Base-by-base conservation (phyloP, 306 rosid genomes). In the Castanospermum australe region DNA sequence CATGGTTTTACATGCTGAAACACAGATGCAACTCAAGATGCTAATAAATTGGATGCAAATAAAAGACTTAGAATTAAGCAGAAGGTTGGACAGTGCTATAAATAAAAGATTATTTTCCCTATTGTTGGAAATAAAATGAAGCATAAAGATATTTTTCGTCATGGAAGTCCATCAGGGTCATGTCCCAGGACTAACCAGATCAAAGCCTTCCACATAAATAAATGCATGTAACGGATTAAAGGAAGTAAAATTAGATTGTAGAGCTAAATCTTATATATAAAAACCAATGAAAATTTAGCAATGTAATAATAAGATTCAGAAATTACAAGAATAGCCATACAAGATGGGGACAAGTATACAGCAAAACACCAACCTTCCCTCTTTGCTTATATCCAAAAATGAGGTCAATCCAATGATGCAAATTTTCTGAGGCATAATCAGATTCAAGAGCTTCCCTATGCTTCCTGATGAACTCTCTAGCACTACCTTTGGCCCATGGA, bases 391-490 rank as follows among this genome's bases (percentile, higher is more conserved):
- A 84, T 79, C 99, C 99, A 84, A 96, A 96, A 64, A 96, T 93
- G 69, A 96, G 99, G 84, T 96, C 99, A 68, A 96, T 96, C 99
- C 99, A 96, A 69, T 93, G 96, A 84, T 96, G 98, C 92, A 96
- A 86, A 77, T 93, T 88, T 89, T 96, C 96, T 15, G 99, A 96
- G 80, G 93, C 92, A 76, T 73, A 91, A 71, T 93, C 93, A 76
- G 97, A 96, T 82, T 96, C 99, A 86, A 96, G 93, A 30, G 98
- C 99, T 86, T 96, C 97, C 91, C 99, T 93, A 76, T 96, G 99
- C 88, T 86, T 96, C 85, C 72, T 89, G 88, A 96, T 93, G 87
- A 96, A 96, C 92, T 96, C 98, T 74, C 97, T 89, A 56, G 76
- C 78, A 76, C 99, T 96, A 79, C 97, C 97, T 80, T 91, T 93